Evolutionary conservation across 805 yeast genomes (phyloP), one percentile per base, ranked within the genome.

Genomic region (Wickerhamiella dianesei): DNA sequence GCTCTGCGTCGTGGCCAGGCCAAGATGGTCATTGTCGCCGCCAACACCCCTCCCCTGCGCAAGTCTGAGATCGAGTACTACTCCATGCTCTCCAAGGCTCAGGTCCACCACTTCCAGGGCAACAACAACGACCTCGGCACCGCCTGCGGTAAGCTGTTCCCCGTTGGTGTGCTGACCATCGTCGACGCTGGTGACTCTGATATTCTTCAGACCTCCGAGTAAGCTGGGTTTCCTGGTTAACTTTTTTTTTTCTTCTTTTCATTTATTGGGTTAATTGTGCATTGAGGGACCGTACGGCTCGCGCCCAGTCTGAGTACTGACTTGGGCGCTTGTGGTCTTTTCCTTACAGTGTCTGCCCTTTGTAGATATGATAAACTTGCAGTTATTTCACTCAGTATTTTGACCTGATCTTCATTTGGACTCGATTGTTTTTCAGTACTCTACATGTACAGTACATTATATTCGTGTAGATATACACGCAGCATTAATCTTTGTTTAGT

Each of bases 41-140:
- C 94, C 71, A 92, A 92, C 92, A 92, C 97, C 68, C 98, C 98
- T 76, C 94, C 89, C 66, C 83, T 92, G 74, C 89, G 97, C 82
- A 89, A 92, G 79, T 86, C 97, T 63, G 99, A 92, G 82, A 81
- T 92, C 73, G 98, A 92, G 80, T 92, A 92, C 82, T 92, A 92
- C 86, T 96, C 97, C 68, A 89, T 92, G 98, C 82, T 92, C 72
- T 83, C 97, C 71, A 89, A 88, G 85, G 84, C 96, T 71, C 79
- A 78, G 68, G 82, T 80, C 60, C 88, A 89, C 92, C 94, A 88
- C 88, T 92, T 88, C 94, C 92, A 82, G 75, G 97, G 96, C 79
- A 94, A 95, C 74, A 89, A 89, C 96, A 89, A 89, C 77, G 97
- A 89, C 78, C 85, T 89, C 69, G 97, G 96, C 79, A 92, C 99